A percentile compares a stretch with the other conserved stretches of the same genome.
These are phyloP conservation scores for Beverwykella pulmonaria DNA, from an alignment of 495 filamentous ascomycete genomes.

Conservation along the genomic window DNA sequence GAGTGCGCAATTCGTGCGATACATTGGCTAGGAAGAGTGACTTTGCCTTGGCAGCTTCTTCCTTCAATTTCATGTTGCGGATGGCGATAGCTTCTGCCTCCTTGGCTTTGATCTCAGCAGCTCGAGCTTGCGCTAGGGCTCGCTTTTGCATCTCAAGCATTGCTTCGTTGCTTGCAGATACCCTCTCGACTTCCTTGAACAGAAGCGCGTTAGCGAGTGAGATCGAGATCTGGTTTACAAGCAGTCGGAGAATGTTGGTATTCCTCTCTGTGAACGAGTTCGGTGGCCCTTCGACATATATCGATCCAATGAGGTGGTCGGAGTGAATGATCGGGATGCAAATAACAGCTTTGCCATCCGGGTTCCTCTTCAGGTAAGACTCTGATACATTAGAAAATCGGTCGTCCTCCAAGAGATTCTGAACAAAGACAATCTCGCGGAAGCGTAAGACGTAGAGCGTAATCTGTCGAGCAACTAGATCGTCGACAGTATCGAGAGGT, in stretches of 20 bases:
- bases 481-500: constrained; percentile 63
- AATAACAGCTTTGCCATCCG: constrained; percentile 75
- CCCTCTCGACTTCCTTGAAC: constrained; percentile 64
- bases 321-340: constrained; percentile 83
- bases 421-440: constrained; percentile 78
- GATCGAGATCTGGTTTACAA: constrained; percentile 88
- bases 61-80: constrained; percentile 82
- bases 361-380: constrained; percentile 67
- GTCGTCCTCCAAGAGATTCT: constrained; percentile 81
- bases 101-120: constrained; percentile 82
- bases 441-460: constrained; percentile 82
- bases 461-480: constrained; percentile 75
- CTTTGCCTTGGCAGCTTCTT: constrained; percentile 89
- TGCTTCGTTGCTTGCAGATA: constrained; percentile 67
- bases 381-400: constrained; percentile 81
- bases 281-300: constrained; percentile 78
- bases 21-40: constrained; percentile 93
- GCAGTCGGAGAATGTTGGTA: constrained; percentile 77
- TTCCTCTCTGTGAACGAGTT: constrained; percentile 63
- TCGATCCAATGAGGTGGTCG: constrained; percentile 73
- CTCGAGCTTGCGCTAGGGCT: constrained; percentile 75
- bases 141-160: constrained; percentile 88
- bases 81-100: constrained; percentile 80
- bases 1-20: constrained; percentile 78
- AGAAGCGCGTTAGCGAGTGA: constrained; percentile 85